These are phyloP conservation scores for Kwoniella dendrophila DNA, from an alignment of 768 basidiomycete species.

Conservation along the genomic window DNA sequence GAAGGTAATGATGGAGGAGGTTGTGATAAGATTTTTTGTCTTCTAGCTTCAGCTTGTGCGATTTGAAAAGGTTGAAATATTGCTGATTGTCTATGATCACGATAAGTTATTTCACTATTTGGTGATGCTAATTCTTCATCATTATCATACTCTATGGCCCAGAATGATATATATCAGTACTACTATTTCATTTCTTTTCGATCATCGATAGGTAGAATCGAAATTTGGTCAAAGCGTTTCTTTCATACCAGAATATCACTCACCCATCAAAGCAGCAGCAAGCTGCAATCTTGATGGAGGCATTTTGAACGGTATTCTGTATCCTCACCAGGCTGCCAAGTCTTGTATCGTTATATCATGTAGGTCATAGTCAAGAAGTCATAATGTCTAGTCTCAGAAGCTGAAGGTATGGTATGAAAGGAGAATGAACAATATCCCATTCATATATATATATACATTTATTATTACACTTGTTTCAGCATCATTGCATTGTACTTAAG, in stretches of 20 bases:
- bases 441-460: neutral
- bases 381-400: neutral
- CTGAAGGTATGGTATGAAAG: neutral
- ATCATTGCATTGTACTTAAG: neutral
- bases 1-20: constrained; percentile 18
- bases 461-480: neutral
- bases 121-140: constrained; percentile 71
- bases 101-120: constrained; percentile 1
- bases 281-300: constrained; percentile 21
- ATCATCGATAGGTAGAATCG: too few relatives aligned
- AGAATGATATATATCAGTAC: neutral
- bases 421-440: neutral
- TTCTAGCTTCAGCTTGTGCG: constrained; percentile 14
- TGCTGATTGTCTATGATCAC: constrained; percentile 32
- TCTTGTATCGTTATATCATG: neutral
- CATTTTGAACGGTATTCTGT: neutral
- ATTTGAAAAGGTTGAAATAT: constrained; percentile 34
- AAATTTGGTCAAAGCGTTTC: neutral
- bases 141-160: constrained; percentile 78
- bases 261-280: constrained; percentile 23
- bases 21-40: constrained; percentile 18
- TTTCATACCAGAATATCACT: neutral
- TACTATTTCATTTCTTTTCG: neutral
- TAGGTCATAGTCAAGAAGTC: too few relatives aligned
- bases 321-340: neutral